Evolutionary conservation across 768 basidiomycete genomes (phyloP), one percentile per base, ranked within the genome.

Genomic region (Boletus edulis): DNA sequence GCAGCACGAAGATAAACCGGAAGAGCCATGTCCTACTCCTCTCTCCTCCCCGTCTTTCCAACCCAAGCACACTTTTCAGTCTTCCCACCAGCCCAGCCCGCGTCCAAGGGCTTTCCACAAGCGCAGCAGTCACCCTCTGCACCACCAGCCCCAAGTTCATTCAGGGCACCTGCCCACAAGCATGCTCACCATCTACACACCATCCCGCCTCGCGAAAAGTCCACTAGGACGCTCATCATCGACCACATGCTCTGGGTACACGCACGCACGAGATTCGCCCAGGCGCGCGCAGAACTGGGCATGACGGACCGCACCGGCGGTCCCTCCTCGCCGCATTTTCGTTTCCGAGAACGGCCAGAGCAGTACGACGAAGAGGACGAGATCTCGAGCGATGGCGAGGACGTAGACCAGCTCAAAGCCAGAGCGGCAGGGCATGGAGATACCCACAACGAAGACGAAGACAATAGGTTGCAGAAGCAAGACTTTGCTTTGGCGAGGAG

Each of bases 171-270:
- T 9, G 91, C 91, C 2, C 91, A 93, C 71, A 90, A 87, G 61
- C 89, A 92, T 76, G 91, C 91, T 0, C 91, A 93, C 67, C 89
- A 93, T 67, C 72, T 93, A 2, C 91, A 94, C 66, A 84, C 88
- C 3, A 92, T 94, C 32, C 91, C 91, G 3, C 91, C 89, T 3
- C 75, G 89, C 38, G 91, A 94, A 71, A 94, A 93, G 75, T 89
- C 87, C n/a, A 92, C 91, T 9, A 77, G 90, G 32, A 93, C 90
- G 11, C 77, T 93, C 53, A 94, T 93, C 62, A 83, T 94, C 52
- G 91, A 94, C 70, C 88, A 93, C 70, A 84, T 91, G 79, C 75
- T 92, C 46, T 93, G 88, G 89, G 87, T 86, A 8, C 91, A 93
- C 70, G 84, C 80, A 12, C 78, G 86, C 58, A 90, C 90, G 14